A percentile compares a stretch with the other conserved stretches of the same genome.
Conservation (phyloP, 1,139 yeast species). For the Diutina rugosa region DNA sequence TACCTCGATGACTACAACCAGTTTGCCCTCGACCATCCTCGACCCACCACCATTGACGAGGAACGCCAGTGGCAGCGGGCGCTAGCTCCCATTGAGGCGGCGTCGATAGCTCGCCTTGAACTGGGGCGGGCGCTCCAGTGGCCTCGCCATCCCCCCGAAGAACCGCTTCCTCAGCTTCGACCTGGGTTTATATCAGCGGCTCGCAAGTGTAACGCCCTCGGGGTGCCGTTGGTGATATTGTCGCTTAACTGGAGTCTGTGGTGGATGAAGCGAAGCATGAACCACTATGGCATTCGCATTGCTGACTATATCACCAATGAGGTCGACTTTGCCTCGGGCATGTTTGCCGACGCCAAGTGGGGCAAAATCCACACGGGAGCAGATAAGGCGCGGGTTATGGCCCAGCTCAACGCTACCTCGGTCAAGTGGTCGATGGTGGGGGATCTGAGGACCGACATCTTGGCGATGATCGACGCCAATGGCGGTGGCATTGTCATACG, state of each 20-base stretch:
- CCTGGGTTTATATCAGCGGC: neutral
- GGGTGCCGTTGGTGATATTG: slow-evolving; percentile 31
- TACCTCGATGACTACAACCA: slow-evolving; percentile 12
- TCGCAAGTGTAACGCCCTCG: slow-evolving; percentile 8
- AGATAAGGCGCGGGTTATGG: slow-evolving; percentile 30
- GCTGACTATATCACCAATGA: slow-evolving; percentile 33
- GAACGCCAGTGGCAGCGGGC: neutral
- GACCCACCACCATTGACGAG: slow-evolving; percentile 16
- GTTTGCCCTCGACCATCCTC: slow-evolving; percentile 32
- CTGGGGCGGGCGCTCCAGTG: neutral
- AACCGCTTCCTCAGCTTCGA: neutral
- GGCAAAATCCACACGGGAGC: slow-evolving; percentile 38
- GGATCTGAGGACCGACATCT: slow-evolving; percentile 52
- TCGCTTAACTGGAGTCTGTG: slow-evolving; percentile 57
- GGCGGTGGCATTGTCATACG: slow-evolving; percentile 26
- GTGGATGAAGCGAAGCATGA: slow-evolving; percentile 31
- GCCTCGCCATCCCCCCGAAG: neutral
- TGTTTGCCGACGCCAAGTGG: slow-evolving; percentile 8
- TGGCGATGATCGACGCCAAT: slow-evolving; percentile 37
- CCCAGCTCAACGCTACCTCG: slow-evolving; percentile 8
- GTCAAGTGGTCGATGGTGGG: slow-evolving; percentile 25
- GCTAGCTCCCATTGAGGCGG: neutral
- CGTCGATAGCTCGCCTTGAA: neutral
- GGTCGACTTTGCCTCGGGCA: slow-evolving; percentile 35
- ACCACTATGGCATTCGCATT: slow-evolving; percentile 15